Base-by-base conservation (phyloP, 1,139 yeast species). In the Yamadazyma friedrichii region DNA sequence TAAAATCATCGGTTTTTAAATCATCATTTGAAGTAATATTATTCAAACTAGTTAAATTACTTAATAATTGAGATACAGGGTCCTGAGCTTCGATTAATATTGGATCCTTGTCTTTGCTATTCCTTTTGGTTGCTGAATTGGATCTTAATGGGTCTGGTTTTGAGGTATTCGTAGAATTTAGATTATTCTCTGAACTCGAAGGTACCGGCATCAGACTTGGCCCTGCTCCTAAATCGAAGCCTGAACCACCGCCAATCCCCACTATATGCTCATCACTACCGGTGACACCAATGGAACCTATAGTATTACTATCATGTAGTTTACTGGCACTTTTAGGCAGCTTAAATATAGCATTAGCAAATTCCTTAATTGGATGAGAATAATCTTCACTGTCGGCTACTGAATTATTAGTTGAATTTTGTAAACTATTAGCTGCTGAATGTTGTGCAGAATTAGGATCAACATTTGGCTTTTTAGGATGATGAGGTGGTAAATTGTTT, bases 1-100 rank as follows among this genome's bases (percentile, higher is more conserved):
- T 48, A 22, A 71, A 55, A 42, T 71, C 76, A 29, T 67, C 74
- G 43, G 61, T 61, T n/a, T 51, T 50, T 20, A 56, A 42, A 31
- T 50, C 44, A 24, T 46, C 50, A 22, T 41, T 39, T 10, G 39
- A 38, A 2, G 41, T 17, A 24, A 48, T 25, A 16, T 34, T 38
- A 29, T 26, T 39, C 38, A 40, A 37, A 25, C 41, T 26, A 9
- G 34, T 26, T 9, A 41, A 28, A 31, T 41, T 41, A 35, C 37
- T 41, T 9, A 37, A 13, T 30, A 41, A 28, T 15, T 16, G 32
- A n/a, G 41, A 33, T 27, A 41, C 34, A 12, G 40, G 37, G 16
- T 41, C 40, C 15, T 34, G 36, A 25, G 10, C 25, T 13, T 22
- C 12, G 9, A 20, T 24, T 9, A 17, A 6, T 8, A 32, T 32